Conservation (phyloP, 345 rosid species). For the Ailanthus altissimus region DNA sequence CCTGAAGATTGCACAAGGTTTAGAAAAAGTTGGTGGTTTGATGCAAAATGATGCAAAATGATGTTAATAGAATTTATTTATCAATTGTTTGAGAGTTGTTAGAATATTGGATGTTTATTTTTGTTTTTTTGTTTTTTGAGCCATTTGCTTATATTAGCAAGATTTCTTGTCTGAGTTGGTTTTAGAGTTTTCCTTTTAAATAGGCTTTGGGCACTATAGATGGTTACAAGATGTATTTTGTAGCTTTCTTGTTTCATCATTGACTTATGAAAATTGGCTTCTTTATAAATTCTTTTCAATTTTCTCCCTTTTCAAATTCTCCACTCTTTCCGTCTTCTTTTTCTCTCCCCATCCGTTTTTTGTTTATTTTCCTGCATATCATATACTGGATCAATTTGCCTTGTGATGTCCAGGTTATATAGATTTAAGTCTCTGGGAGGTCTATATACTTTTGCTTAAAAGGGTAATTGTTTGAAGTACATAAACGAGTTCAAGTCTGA, state of each 20-base stretch:
- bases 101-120: too few relatives aligned
- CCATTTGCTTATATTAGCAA: neutral
- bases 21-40: too few relatives aligned
- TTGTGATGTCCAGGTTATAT: neutral
- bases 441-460: neutral
- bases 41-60: too few relatives aligned
- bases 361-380: neutral
- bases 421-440: neutral
- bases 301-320: too few relatives aligned
- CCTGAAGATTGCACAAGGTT: too few relatives aligned
- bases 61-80: too few relatives aligned
- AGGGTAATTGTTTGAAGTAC: neutral
- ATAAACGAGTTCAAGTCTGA: neutral
- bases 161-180: neutral
- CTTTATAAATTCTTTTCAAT: neutral
- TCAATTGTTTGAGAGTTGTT: too few relatives aligned
- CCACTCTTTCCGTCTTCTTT: neutral
- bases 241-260: neutral
- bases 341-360: neutral
- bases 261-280: neutral
- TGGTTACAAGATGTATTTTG: neutral
- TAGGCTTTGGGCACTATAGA: neutral
- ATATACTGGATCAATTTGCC: neutral
- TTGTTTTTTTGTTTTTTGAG: too few relatives aligned
- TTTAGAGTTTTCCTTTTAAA: neutral